phyloP scores from a whole-genome alignment of 106 monocot species.

The Dendrobium huoshanense region DNA sequence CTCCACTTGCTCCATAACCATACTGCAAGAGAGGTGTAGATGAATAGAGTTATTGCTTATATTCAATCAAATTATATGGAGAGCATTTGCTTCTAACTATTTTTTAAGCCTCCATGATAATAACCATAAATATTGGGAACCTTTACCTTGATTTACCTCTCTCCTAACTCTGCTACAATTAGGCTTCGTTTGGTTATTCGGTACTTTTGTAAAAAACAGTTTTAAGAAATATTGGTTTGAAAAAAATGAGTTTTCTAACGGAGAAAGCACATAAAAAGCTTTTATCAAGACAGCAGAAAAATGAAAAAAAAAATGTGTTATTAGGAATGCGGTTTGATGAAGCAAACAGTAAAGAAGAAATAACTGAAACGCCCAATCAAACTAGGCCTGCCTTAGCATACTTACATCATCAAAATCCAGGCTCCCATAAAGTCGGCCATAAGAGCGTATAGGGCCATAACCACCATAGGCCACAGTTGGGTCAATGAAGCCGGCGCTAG shows the following conservation, averaged over 20 bases:
- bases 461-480: slow-evolving; percentile 39
- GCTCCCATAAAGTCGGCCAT: slow-evolving; percentile 71
- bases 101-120: not conserved
- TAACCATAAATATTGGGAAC: no score
- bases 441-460: slow-evolving; percentile 58
- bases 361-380: no score
- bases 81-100: not conserved
- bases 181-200: no score
- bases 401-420: slow-evolving; percentile 86
- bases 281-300: no score
- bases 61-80: not conserved
- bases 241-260: no score
- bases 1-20: slow-evolving; percentile 67
- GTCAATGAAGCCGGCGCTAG: slow-evolving; percentile 32
- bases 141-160: not conserved
- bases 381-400: not conserved
- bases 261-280: no score
- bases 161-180: not conserved
- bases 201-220: no score
- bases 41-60: not conserved
- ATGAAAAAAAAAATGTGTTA: no score
- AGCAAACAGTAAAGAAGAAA: no score
- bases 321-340: no score
- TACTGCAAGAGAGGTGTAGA: slow-evolving; percentile 39
- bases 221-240: no score